Conservation (phyloP, 2,329 filamentous ascomycete species). For the Xylaria multiplex region DNA sequence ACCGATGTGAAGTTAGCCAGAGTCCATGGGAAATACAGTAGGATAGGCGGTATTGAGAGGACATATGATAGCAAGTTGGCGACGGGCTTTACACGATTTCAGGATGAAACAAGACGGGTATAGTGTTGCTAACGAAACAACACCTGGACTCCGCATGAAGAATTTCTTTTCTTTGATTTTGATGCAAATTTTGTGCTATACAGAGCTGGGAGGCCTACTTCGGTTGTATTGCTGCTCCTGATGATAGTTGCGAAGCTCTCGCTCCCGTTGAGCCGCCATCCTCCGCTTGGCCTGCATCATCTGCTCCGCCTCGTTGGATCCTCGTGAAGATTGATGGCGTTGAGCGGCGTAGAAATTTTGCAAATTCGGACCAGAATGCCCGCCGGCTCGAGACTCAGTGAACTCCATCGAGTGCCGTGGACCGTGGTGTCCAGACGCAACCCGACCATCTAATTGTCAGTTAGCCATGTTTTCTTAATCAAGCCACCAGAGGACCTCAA, state of each 20-base stretch:
- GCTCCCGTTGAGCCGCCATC: slow-evolving; percentile 98
- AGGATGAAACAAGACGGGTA: slow-evolving; percentile 46
- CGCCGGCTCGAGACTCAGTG: slow-evolving; percentile 74
- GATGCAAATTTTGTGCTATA: slow-evolving; percentile 67
- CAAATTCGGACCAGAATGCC: slow-evolving; percentile 79
- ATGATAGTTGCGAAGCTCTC: slow-evolving; percentile 99
- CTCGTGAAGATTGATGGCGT: slow-evolving; percentile 85
- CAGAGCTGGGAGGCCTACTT: slow-evolving; percentile 89
- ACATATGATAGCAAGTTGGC: slow-evolving; percentile 40
- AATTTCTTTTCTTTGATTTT: slow-evolving; percentile 53
- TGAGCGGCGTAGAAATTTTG: slow-evolving; percentile 96
- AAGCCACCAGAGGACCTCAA: slow-evolving; percentile 39
- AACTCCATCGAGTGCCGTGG: slow-evolving; percentile 87
- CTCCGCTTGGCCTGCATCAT: slow-evolving; percentile 99
- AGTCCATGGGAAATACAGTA: slow-evolving; percentile 34
- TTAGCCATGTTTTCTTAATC: slow-evolving; percentile 41
- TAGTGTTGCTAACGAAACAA: slow-evolving; percentile 42
- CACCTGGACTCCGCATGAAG: slow-evolving; percentile 44
- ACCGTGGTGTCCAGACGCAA: slow-evolving; percentile 64
- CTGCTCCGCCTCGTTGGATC: slow-evolving; percentile 92
- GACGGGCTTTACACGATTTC: slow-evolving; percentile 45
- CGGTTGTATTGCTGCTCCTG: slow-evolving; percentile 99
- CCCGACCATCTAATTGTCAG: slow-evolving; percentile 71
- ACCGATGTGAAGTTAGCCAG: slow-evolving; percentile 52
- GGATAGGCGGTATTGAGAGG: slow-evolving; percentile 38